phyloP scores from a whole-genome alignment of 768 basidiomycete genomes.

The Lactifluus subvellereus region DNA sequence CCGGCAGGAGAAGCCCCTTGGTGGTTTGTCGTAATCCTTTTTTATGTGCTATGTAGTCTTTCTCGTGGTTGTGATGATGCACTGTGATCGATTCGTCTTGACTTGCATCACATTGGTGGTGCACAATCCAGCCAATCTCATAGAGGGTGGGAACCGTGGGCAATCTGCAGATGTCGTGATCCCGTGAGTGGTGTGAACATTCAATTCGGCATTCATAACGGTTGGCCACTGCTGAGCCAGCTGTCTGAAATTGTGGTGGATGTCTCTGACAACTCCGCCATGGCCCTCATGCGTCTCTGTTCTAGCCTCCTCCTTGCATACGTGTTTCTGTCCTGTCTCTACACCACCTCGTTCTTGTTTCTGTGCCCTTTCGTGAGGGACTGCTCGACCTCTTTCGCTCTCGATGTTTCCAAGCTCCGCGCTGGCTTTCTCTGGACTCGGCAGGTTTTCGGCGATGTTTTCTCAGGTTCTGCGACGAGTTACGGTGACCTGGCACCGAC shows the following conservation, averaged over 20 bases:
- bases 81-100: not conserved
- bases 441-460: not conserved
- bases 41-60: not conserved
- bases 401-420: constrained; percentile 11
- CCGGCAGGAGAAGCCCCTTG: no score
- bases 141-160: no score
- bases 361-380: constrained; percentile 22
- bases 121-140: not conserved
- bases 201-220: not conserved
- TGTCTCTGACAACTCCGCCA: not conserved
- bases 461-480: not conserved
- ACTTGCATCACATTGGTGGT: not conserved
- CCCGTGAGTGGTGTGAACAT: not conserved
- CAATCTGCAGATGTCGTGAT: no score
- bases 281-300: constrained; percentile 8
- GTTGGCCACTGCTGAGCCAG: not conserved
- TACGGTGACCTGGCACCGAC: not conserved
- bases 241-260: not conserved
- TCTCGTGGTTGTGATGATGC: not conserved
- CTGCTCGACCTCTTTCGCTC: constrained; percentile 17
- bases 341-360: constrained; percentile 22
- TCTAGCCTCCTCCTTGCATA: constrained; percentile 14
- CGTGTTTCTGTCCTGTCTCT: constrained; percentile 17
- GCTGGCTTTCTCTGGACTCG: constrained; percentile 7
- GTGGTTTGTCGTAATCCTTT: not conserved